Evolutionary conservation across 176 grass and related monocot genomes (phyloP).

Genomic region (Bothriochloa decipiens): DNA sequence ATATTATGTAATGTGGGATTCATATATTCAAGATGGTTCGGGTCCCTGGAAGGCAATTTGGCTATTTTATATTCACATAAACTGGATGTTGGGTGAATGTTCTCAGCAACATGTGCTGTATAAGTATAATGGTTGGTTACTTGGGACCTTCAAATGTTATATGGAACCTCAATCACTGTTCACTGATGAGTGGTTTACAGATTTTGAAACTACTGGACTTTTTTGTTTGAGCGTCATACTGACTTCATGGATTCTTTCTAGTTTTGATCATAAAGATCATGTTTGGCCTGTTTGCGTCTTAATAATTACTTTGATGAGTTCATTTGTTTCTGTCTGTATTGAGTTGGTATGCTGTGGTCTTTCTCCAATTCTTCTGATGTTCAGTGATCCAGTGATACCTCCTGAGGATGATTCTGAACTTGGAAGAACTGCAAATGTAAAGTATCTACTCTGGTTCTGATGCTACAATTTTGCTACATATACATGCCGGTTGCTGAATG

Average conservation of each 20-base stretch:
- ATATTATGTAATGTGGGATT: constrained; percentile 35
- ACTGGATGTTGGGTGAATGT: constrained; percentile 28
- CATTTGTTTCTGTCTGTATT: not conserved
- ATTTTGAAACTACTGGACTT: not conserved
- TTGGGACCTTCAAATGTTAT: not conserved
- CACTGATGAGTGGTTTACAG: not conserved
- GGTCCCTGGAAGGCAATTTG: not conserved
- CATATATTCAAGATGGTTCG: constrained; percentile 31
- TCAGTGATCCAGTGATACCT: not conserved
- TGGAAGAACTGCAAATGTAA: not conserved
- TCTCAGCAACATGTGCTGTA: not conserved
- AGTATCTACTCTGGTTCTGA: too few relatives aligned
- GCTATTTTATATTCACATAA: constrained; percentile 14
- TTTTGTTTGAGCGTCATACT: not conserved
- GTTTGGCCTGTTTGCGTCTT: not conserved
- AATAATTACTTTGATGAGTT: not conserved
- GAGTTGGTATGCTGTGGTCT: not conserved
- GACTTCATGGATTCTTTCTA: not conserved
- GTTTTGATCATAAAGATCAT: not conserved
- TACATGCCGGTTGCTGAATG: not conserved
- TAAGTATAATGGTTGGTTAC: constrained; percentile 4
- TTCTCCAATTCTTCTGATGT: not conserved
- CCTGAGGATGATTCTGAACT: constrained; percentile 14
- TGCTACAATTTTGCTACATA: constrained; percentile 13
- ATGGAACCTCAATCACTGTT: not conserved